Evolutionary conservation across 1,139 yeast species (phyloP).

Genomic region (Taiozyma onychis): DNA sequence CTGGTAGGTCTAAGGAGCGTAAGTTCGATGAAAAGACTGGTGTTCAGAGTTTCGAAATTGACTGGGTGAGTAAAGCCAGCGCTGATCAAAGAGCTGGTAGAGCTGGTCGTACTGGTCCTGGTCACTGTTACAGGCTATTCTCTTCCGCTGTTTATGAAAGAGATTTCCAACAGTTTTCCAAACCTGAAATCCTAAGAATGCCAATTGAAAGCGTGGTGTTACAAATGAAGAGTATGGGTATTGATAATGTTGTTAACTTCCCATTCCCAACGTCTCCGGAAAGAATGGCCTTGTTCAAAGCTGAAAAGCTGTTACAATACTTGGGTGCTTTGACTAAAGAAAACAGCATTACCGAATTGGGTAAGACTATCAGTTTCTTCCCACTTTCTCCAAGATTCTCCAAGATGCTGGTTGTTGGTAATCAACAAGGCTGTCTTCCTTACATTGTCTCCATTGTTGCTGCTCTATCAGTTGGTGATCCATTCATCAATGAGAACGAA

Average conservation of each 20-base stretch:
- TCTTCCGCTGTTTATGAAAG: conserved; percentile 95
- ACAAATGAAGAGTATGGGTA: conserved; percentile 96
- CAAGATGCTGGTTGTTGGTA: conserved; percentile 82
- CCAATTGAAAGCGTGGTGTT: conserved; percentile 94
- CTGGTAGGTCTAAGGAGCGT: conserved; percentile 91
- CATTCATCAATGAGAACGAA: conserved; percentile 72
- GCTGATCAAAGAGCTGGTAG: conserved; percentile 96
- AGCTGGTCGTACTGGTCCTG: conserved; percentile 99
- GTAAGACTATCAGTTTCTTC: conserved; percentile 81
- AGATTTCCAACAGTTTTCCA: conserved; percentile 74
- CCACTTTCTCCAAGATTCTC: conserved; percentile 94
- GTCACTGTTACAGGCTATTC: conserved; percentile 88
- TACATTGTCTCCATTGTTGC: conserved; percentile 88
- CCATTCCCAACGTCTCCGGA: conserved; percentile 98
- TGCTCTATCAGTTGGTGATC: conserved; percentile 91
- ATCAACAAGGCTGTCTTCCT: conserved; percentile 80
- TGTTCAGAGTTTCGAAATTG: conserved; percentile 87
- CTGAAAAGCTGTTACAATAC: conserved; percentile 61
- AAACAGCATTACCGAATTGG: conserved; percentile 62
- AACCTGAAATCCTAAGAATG: conserved; percentile 90
- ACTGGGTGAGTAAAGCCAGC: conserved; percentile 93
- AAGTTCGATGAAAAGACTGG: conserved; percentile 79
- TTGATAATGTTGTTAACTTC: conserved; percentile 81
- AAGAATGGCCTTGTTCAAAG: conserved; percentile 49
- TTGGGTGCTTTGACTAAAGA: conserved; percentile 72